Evolutionary conservation across 2,329 filamentous ascomycete genomes (phyloP).

Genomic region (Nannizzia gypsea): DNA sequence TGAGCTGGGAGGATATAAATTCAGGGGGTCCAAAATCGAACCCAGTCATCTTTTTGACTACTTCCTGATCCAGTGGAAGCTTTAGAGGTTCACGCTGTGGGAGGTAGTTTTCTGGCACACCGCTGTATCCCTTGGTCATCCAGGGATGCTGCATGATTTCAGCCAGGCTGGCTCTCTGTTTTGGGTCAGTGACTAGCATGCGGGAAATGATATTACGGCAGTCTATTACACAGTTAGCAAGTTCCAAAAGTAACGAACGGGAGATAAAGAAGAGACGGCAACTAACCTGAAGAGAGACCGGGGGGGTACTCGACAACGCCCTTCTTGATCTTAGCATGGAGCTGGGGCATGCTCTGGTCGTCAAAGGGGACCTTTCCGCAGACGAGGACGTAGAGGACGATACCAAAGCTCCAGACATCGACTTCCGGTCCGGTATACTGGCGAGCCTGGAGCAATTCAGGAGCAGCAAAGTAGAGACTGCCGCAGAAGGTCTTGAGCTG

Average conservation of each 20-base stretch:
- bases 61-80: conserved; percentile 67
- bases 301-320: conserved; percentile 89
- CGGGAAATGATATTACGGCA: conserved; percentile 84
- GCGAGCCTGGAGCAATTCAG: conserved; percentile 82
- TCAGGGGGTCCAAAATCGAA: conserved; percentile 93
- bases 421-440: conserved; percentile 95
- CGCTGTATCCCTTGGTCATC: conserved; percentile 85
- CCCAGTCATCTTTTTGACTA: conserved; percentile 89
- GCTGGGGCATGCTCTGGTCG: conserved; percentile 95
- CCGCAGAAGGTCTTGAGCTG: conserved; percentile 95
- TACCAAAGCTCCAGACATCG: conserved; percentile 97
- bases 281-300: conserved; percentile 77
- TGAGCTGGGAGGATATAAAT: conserved; percentile 68
- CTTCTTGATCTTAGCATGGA: conserved; percentile 98
- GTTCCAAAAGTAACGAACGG: conserved; percentile 24
- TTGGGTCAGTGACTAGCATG: conserved; percentile 92
- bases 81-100: conserved; percentile 74
- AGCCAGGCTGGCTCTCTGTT: conserved; percentile 68
- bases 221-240: conserved; percentile 43
- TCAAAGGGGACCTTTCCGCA: conserved; percentile 98
- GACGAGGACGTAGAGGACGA: conserved; percentile 91
- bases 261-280: background rate
- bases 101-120: conserved; percentile 78
- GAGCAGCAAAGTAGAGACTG: conserved; percentile 93
- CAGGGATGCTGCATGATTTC: conserved; percentile 94